Conservation (phyloP, 768 basidiomycete species). For the Boletellus ananiceps region DNA sequence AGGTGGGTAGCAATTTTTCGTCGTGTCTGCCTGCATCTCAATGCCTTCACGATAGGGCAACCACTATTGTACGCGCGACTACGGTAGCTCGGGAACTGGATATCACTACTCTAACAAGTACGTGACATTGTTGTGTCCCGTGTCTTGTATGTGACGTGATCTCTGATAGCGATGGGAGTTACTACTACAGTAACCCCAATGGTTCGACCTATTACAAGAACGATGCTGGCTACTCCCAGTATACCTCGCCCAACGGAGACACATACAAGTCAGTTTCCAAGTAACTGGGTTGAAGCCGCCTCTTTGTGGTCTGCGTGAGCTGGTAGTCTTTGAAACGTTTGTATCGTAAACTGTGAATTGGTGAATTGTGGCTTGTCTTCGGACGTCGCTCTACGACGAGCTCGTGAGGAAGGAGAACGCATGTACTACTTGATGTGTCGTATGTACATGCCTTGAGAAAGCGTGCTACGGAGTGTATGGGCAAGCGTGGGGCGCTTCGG, state of each 20-base stretch:
- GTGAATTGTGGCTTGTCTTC: too few species aligned
- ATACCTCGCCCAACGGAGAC: constrained; percentile 44
- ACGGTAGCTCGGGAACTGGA: constrained; percentile 37
- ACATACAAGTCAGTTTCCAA: constrained; percentile 30
- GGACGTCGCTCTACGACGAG: too few species aligned
- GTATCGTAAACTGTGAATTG: too few species aligned
- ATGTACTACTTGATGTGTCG: too few species aligned
- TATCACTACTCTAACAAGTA: constrained; percentile 65
- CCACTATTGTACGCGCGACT: constrained; percentile 54
- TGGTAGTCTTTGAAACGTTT: too few species aligned
- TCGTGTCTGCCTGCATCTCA: not conserved
- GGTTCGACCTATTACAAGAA: constrained; percentile 58
- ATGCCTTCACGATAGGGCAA: constrained; percentile 45
- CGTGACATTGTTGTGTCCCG: constrained; percentile 8
- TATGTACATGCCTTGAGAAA: too few species aligned
- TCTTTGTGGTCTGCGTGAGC: not conserved
- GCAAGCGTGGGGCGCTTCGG: too few species aligned
- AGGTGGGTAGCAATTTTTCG: constrained; percentile 31
- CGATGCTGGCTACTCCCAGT: constrained; percentile 43
- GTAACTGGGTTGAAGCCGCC: not conserved
- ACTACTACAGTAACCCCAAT: constrained; percentile 60
- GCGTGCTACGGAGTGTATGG: too few species aligned
- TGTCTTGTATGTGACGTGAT: not conserved
- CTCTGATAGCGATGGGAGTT: constrained; percentile 45
- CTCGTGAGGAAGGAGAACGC: too few species aligned